Evolutionary conservation across 208 protist species (phyloP).

Genomic region (Acanthamoeba castellanii): DNA sequence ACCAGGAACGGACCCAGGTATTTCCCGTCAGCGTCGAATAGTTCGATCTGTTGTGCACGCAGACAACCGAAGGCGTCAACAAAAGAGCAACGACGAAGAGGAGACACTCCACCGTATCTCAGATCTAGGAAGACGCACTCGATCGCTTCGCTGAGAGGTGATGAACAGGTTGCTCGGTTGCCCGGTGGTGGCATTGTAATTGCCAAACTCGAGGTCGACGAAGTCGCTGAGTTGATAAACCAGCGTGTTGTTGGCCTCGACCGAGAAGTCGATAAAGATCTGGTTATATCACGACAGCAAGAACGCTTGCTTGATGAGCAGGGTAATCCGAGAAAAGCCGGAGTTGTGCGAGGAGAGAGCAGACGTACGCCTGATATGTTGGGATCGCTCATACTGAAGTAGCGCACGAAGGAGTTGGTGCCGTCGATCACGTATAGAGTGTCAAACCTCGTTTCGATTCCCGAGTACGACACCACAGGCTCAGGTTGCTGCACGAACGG

Average conservation of each 20-base stretch:
- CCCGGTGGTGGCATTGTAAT: background rate
- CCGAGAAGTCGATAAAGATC: constrained; percentile 6
- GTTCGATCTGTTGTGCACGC: background rate
- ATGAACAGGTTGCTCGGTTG: background rate
- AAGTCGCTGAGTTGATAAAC: constrained; percentile 28
- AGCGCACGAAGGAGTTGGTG: background rate
- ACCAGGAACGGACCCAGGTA: constrained; percentile 14
- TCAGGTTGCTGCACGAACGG: constrained; percentile 21
- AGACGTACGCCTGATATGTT: background rate
- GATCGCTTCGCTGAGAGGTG: constrained; percentile 24
- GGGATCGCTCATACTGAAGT: background rate
- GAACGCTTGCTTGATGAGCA: background rate
- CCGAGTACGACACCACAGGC: constrained; percentile 7
- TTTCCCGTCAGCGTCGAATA: background rate
- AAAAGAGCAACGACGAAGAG: background rate
- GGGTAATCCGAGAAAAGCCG: background rate
- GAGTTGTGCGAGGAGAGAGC: background rate
- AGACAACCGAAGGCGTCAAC: background rate
- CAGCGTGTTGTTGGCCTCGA: background rate
- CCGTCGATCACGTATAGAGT: constrained; percentile 3
- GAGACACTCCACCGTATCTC: no score
- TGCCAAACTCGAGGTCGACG: constrained; percentile 3
- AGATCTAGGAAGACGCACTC: background rate
- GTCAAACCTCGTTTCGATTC: background rate
- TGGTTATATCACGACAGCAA: background rate